Evolutionary conservation across 2,329 filamentous ascomycete species (phyloP), one percentile per base, ranked within the genome.

Genomic region (Xylariaceae sp.): DNA sequence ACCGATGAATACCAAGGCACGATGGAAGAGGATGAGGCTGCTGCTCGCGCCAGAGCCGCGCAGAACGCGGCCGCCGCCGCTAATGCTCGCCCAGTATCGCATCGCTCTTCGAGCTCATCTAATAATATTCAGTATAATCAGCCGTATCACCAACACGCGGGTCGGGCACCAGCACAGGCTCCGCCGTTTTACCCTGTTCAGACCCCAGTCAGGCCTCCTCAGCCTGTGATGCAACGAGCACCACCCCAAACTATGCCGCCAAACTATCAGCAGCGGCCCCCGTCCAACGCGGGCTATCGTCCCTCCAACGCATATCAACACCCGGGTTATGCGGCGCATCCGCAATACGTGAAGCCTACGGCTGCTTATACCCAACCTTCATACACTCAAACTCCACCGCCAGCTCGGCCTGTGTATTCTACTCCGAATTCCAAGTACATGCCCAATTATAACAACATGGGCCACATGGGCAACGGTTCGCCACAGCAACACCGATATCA

Each of bases 1-100:
- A 85, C 82, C 5, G 85, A 88, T 55, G 85, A 91, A 68, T 89
- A 89, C 72, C 83, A 82, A 63, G 92, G 92, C 3, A 84, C 88
- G 3, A 87, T 95, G 84, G 91, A 95, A 66, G 90, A 93, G 67
- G 91, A 96, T 66, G 88, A 91, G 64, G 80, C 80, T 45, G 82
- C 82, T 47, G 72, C 80, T 37, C 82, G 83, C 49, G 78, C 80
- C 50, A 78, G 82, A 47, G 67, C 79, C 62, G 52, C 71, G 73
- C 66, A 76, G 74, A 56, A 10, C 5, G 45, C 58, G 8, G 58
- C 71, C 73, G 51, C 69, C 63, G 7, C 78, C 73, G 63, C 74
- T 70, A 50, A 73, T 71, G 37, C 75, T 8, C 66, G 70, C 11
- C 77, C 48, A 74, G 73, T 66, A 66, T 73, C 57, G 68, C 77